Evolutionary conservation across 2,329 filamentous ascomycete genomes (phyloP), one percentile per base, ranked within the genome.

Genomic region (Pestalotiopsis sp.): DNA sequence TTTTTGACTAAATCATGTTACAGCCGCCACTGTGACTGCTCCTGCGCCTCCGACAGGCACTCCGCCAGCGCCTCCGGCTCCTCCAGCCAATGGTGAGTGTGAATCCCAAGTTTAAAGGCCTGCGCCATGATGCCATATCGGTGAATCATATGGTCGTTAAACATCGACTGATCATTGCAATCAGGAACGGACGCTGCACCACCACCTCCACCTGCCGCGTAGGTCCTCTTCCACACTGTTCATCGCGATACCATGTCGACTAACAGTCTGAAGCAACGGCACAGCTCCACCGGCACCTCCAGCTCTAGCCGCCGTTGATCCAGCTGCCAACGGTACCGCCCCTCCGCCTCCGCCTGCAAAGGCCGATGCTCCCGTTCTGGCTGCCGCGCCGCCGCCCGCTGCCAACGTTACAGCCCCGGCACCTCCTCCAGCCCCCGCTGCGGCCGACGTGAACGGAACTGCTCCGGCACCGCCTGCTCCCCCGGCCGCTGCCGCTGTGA

Each of bases 251-350:
- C 2, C 23, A n/a, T 45, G 23, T 52, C n/a, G 7, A 52, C 45
- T 52, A 14, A 52, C 6, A 52, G 27, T 14, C 27, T 36, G 6
- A 59, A 59, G 57, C 20, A 59, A 59, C 20, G 57, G 57, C 12
- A 59, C 57, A 13, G 57, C 57, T 23, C 57, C 20, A 45, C 38
- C 45, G 17, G 27, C 49, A 17, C 41, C 52, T 20, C 52, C 52
- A 12, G 64, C 52, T 45, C 11, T 52, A 45, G n/a, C 38, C 9
- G 62, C 62, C 13, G 62, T 38, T 23, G 62, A 27, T 27, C 62
- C 62, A 4, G n/a, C 41, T 12, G 62, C 62, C 62, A 58, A 58
- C 20, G 64, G 64, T n/a, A 66, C 64, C 6, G 49, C 64, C 6
- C 64, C 52, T n/a, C 64, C 64, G 4, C 64, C 64, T 12, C 64